A percentile compares a stretch with the other conserved stretches of the same genome.
Evolutionary conservation across 2,329 filamentous ascomycete genomes (phyloP).

Genomic region (Chaetothyriales sp.): DNA sequence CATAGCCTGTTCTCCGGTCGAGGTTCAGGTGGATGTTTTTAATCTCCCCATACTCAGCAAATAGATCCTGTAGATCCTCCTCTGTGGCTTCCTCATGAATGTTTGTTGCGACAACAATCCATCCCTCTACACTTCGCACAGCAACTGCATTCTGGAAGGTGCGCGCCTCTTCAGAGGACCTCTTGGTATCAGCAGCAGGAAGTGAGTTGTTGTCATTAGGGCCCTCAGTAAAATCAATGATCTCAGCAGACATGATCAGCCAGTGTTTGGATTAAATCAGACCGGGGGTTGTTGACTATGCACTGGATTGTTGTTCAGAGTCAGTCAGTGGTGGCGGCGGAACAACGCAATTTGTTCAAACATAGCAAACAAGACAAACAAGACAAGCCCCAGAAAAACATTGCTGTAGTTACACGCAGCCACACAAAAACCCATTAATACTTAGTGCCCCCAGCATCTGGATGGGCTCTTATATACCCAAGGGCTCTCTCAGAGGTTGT

Average conservation of each 20-base stretch:
- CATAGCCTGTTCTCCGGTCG: slow-evolving; percentile 51
- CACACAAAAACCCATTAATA: too few species aligned
- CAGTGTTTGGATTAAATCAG: too few species aligned
- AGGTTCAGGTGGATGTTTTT: slow-evolving; percentile 53
- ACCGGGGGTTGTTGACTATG: too few species aligned
- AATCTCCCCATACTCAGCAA: slow-evolving; percentile 51
- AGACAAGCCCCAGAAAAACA: too few species aligned
- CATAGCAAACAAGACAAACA: too few species aligned
- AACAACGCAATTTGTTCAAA: too few species aligned
- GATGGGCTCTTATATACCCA: too few species aligned
- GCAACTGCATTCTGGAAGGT: slow-evolving; percentile 36
- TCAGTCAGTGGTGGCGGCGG: too few species aligned
- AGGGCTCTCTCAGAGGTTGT: slow-evolving; percentile 19
- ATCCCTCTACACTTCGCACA: slow-evolving; percentile 53
- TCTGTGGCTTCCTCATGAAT: slow-evolving; percentile 54
- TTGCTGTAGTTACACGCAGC: too few species aligned
- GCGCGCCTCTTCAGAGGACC: slow-evolving; percentile 24
- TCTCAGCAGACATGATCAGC: slow-evolving; percentile 38
- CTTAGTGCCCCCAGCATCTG: too few species aligned
- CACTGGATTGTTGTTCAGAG: too few species aligned
- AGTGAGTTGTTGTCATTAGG: slow-evolving; percentile 16
- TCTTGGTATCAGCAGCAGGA: slow-evolving; percentile 5
- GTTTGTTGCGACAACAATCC: slow-evolving; percentile 55
- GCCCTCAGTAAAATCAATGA: slow-evolving; percentile 28
- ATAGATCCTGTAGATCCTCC: slow-evolving; percentile 50